Base-by-base conservation (phyloP, 73 alveolate genomes). In the Paraurostyla sp. region DNA sequence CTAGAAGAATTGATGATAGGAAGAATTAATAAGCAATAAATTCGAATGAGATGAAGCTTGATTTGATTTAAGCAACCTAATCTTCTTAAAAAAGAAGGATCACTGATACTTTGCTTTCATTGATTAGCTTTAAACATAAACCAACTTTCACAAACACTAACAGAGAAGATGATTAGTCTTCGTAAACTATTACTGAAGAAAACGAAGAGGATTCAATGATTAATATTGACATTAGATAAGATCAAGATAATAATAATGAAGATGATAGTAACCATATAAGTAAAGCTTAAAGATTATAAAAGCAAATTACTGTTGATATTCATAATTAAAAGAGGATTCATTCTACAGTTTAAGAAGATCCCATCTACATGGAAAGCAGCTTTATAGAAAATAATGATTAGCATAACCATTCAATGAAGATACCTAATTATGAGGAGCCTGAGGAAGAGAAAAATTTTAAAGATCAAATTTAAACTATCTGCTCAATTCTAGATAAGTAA, bases 391-490 rank as follows among this genome's bases (percentile, higher is more conserved):
- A 23, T 29, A 2, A 16, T 29, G 23, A 32, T 4, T 51, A 50
- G 63, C 43, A 25, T 29, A 32, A 51, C 4, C 57, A 63, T 20
- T 36, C 48, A 46, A 22, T 81, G 0, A 20, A 38, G 43, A 1
- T 40, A 2, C 91, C 58, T 11, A 58, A 65, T 65, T 65, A 38
- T 65, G 82, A 65, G 46, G 82, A 65, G 25, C 16, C 9, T 40
- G 60, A 38, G 25, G 82, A 65, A 15, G 82, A 65, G 58, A 32
- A 65, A 38, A 58, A 65, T 38, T 65, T 65, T 22, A 65, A 65
- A 58, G 58, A 65, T 6, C 35, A 65, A 30, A 65, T 65, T 16
- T 15, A 3, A 18, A 6, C 11, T 15, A 65, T 65, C 2, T 65
- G 82, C 38, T 16, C 32, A 38, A 40, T 38, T 20, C 4, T 65